phyloP scores from a whole-genome alignment of 1,284 basidiomycete genomes.

The Omphalotus olearius region DNA sequence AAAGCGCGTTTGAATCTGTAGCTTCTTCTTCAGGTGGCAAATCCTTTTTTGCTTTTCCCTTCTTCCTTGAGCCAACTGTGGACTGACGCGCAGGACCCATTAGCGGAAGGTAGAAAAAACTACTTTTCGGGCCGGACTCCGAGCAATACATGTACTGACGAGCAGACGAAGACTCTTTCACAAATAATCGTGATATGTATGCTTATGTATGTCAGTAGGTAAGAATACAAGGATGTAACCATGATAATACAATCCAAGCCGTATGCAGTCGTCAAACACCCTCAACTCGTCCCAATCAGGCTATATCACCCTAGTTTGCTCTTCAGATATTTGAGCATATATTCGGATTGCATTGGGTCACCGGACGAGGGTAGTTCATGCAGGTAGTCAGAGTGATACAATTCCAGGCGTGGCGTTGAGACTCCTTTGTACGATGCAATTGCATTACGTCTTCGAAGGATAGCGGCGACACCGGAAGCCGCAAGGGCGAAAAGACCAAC shows the following conservation, averaged over 20 bases:
- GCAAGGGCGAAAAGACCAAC: conserved; percentile 4
- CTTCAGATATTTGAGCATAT: conserved; percentile 3
- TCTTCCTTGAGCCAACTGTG: conserved; percentile 37
- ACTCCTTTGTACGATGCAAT: not conserved
- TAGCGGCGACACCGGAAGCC: not conserved
- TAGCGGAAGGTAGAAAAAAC: conserved; percentile 16
- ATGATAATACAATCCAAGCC: too few species aligned
- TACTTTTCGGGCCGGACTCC: too few species aligned
- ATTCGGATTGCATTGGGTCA: not conserved
- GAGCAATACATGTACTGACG: too few species aligned
- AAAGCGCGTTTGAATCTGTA: conserved; percentile 54
- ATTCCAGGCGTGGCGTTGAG: not conserved
- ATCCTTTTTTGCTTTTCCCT: conserved; percentile 24
- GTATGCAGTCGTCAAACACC: too few species aligned
- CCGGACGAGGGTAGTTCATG: conserved; percentile 1
- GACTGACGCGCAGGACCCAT: conserved; percentile 54
- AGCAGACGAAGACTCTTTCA: too few species aligned
- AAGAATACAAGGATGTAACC: too few species aligned
- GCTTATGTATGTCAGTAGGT: too few species aligned
- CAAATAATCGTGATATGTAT: too few species aligned
- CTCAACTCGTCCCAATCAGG: not conserved
- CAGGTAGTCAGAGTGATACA: not conserved
- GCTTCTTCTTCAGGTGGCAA: conserved; percentile 15
- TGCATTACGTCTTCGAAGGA: conserved; percentile 1
- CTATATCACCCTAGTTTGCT: not conserved